Evolutionary conservation across 2,329 filamentous ascomycete genomes (phyloP).

Genomic region (Capronia coronata): DNA sequence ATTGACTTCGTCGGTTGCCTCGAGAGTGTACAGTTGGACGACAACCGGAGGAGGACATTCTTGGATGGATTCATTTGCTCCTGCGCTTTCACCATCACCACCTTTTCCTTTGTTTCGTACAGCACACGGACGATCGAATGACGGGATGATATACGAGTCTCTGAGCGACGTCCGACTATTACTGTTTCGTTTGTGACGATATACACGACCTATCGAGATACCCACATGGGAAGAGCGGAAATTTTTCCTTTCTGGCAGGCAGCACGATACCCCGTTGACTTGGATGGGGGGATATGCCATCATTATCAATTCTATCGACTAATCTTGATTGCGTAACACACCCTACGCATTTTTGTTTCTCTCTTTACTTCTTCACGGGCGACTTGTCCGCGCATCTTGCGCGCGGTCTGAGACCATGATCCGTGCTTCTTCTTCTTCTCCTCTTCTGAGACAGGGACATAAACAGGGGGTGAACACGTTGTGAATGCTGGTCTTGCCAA

Average conservation of each 20-base stretch:
- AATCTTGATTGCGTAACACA: conserved; percentile 1
- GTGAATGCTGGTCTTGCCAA: too few species aligned
- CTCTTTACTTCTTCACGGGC: neutral
- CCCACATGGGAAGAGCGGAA: conserved; percentile 17
- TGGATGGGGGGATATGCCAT: conserved; percentile 2
- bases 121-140: conserved; percentile 17
- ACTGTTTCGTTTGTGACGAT: conserved; percentile 22
- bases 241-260: conserved; percentile 11
- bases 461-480: too few species aligned
- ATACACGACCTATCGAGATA: conserved; percentile 28
- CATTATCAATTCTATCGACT: conserved; percentile 16
- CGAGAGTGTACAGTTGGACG: conserved; percentile 1
- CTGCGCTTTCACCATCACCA: neutral
- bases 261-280: conserved; percentile 11
- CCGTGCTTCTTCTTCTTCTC: too few species aligned
- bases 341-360: neutral
- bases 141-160: conserved; percentile 25
- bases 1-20: neutral
- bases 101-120: conserved; percentile 12
- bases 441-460: too few species aligned
- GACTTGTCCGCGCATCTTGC: neutral
- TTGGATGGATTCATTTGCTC: conserved; percentile 5
- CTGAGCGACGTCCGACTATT: conserved; percentile 11
- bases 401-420: too few species aligned
- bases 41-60: neutral